A percentile compares a stretch with the other conserved stretches of the same genome.
Conservation (phyloP, 495 filamentous ascomycete genomes). For the Xylaria palmicola region DNA sequence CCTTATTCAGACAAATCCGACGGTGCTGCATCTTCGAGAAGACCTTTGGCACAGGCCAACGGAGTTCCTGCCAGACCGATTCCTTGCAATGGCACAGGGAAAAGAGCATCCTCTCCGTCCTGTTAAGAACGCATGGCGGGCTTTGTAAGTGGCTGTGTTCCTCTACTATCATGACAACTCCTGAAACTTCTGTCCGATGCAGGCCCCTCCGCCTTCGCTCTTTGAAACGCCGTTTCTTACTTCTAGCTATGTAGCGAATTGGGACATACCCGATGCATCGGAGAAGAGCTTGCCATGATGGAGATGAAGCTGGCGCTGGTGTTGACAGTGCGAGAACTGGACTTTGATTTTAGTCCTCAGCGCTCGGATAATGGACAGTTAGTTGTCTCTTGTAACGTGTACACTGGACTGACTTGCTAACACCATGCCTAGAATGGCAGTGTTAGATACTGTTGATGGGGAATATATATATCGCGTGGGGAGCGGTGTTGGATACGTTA, state of each 20-base stretch:
- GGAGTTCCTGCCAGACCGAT: conserved; percentile 42
- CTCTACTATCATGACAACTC: not conserved
- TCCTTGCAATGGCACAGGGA: conserved; percentile 17
- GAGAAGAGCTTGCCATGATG: conserved; percentile 46
- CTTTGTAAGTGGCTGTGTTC: conserved; percentile 28
- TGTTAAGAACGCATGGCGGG: conserved; percentile 41
- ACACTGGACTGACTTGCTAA: not conserved
- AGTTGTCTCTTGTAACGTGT: not conserved
- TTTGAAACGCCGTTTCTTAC: not conserved
- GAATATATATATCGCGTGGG: not conserved
- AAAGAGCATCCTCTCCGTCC: conserved; percentile 24
- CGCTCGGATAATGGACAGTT: not conserved
- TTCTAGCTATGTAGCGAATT: conserved; percentile 23
- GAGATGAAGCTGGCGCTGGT: conserved; percentile 45
- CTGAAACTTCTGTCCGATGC: too few relatives aligned
- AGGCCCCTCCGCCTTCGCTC: too few relatives aligned
- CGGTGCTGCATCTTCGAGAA: conserved; percentile 25
- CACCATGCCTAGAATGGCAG: conserved; percentile 24
- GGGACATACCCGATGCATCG: conserved; percentile 49
- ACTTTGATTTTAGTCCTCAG: conserved; percentile 23
- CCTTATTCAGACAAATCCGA: conserved; percentile 28
- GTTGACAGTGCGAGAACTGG: conserved; percentile 41
- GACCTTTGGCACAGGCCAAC: conserved; percentile 27
- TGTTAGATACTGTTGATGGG: not conserved
- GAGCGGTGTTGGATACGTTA: not conserved